Conservation (phyloP, 2,329 filamentous ascomycete species). For the Raffaelea ambrosiae region DNA sequence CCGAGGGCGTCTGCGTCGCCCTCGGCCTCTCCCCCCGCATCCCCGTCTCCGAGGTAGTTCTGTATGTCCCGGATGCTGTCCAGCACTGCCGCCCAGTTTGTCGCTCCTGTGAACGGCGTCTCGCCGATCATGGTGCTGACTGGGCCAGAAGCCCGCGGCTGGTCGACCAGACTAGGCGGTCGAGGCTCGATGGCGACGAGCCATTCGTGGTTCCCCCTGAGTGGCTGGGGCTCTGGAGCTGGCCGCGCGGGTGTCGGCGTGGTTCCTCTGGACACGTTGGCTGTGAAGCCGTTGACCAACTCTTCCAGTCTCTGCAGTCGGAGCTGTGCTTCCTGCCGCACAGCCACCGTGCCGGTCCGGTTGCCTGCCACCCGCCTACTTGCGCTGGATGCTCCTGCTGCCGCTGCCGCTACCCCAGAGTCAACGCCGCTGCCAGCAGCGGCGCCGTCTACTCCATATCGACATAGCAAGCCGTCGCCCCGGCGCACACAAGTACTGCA, state of each 20-base stretch:
- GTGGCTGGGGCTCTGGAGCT: no score
- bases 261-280: no score
- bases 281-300: conserved; percentile 22
- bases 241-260: no score
- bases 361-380: background rate
- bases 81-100: conserved; percentile 32
- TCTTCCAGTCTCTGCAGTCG: conserved; percentile 31
- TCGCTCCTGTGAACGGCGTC: conserved; percentile 25
- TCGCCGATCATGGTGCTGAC: conserved; percentile 5
- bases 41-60: conserved; percentile 19
- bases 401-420: conserved; percentile 10
- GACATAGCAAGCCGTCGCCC: conserved; percentile 23
- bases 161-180: background rate
- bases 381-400: background rate
- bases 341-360: conserved; percentile 1
- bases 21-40: background rate
- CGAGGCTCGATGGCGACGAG: background rate
- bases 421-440: background rate
- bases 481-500: conserved; percentile 31
- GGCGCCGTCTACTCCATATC: conserved; percentile 17
- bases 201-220: background rate
- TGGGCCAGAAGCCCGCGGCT: conserved; percentile 18
- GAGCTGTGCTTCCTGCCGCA: conserved; percentile 27
- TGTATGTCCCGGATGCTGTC: conserved; percentile 33
- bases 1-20: conserved; percentile 2